Evolutionary conservation across 441 rosid genomes (phyloP).

Genomic region (Biscutella laevigata): DNA sequence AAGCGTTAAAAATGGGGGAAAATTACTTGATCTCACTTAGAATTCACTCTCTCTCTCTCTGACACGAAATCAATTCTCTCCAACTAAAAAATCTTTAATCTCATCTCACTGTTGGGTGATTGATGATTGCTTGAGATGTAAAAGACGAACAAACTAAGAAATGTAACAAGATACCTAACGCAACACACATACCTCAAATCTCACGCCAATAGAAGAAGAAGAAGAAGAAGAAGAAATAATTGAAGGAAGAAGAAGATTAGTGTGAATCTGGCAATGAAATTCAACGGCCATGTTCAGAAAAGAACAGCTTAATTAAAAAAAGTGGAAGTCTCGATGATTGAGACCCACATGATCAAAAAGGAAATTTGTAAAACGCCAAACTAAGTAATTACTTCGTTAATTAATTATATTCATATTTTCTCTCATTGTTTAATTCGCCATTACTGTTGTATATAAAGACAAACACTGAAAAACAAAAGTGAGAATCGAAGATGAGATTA

Average conservation of each 20-base stretch:
- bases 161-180: constrained; percentile 25
- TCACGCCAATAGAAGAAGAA: too few relatives aligned
- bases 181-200: constrained; percentile 25
- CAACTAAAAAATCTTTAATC: constrained; percentile 19
- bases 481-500: constrained; percentile 7
- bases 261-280: constrained; percentile 26
- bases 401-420: background rate
- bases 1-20: background rate
- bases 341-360: constrained; percentile 25
- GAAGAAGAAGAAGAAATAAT: constrained; percentile 25
- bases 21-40: constrained; percentile 23
- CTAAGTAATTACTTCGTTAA: too few relatives aligned
- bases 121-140: constrained; percentile 31
- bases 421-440: background rate
- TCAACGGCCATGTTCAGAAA: constrained; percentile 31
- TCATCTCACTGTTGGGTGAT: too few relatives aligned
- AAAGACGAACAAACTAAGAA: constrained; percentile 27
- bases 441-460: constrained; percentile 24
- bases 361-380: constrained; percentile 15
- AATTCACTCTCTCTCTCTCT: constrained; percentile 28
- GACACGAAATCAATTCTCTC: constrained; percentile 2
- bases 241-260: constrained; percentile 23
- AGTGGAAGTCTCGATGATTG: constrained; percentile 27
- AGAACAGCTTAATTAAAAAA: constrained; percentile 22
- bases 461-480: constrained; percentile 12